Base-by-base conservation (phyloP, 495 filamentous ascomycete species). In the Lophiotrema nucula region DNA sequence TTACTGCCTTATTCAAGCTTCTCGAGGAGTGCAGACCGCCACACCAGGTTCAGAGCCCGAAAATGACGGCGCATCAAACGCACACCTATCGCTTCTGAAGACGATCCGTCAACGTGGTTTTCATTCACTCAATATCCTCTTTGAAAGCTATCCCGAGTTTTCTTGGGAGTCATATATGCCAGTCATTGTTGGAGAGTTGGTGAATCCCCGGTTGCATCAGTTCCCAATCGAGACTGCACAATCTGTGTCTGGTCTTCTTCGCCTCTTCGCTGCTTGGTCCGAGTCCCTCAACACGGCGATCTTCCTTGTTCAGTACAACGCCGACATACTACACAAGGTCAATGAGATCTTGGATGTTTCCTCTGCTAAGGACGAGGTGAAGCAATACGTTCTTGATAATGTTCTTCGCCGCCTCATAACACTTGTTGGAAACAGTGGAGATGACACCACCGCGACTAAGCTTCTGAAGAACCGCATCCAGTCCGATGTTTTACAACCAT, bases 161-260 rank as follows among this genome's bases (percentile, higher is more conserved):
- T 76, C 85, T 43, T 92, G 92, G 88, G 76, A 74, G 1, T 72
- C 80, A 1, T 96, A 89, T 67, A 77, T 88, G 37, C 73, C 79
- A 5, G 66, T 78, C 1, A 85, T 96, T 44, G 81, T 95, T 51
- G 74, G 79, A 10, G 85, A 95, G 63, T 67, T 93, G 16, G 77
- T 97, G 42, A 82, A 82, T 58, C 87, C 86, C 19, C 81, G 90
- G 56, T 74, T 97, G 5, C 82, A 88, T 3, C 89, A 87, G 58
- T 83, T 99, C 47, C 82, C 92, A 0, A 77, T 82, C 0, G 92
- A 99, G 73, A 95, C 88, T 21, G 88, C 90, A 0, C 92, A 97
- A 62, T 85, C 88, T 31, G 76, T 96, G 16, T 97, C 93, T 6
- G 89, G 86, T 0, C 77, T 89, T 10, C 82, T 96, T 62, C 85